Evolutionary conservation across 2,329 filamentous ascomycete genomes (phyloP).

Genomic region (Sporothrix pseudoabietina): DNA sequence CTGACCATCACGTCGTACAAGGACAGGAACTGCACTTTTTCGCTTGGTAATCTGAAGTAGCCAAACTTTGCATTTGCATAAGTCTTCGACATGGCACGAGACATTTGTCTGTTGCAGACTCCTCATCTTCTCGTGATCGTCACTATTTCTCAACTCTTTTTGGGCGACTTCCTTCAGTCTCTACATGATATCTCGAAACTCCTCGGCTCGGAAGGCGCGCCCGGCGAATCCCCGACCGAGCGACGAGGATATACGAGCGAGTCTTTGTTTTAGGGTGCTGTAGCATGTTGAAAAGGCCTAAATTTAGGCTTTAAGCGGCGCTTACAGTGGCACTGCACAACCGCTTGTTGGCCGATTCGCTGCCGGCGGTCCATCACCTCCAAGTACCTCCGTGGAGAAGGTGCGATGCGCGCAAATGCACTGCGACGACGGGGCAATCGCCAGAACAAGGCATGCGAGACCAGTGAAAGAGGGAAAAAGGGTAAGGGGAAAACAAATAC

Average conservation of each 20-base stretch:
- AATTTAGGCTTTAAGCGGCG: not conserved
- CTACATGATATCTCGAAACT: not conserved
- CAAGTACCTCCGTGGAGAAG: not conserved
- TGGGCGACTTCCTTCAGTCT: not conserved
- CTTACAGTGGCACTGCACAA: not conserved
- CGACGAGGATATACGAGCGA: slow-evolving; percentile 13
- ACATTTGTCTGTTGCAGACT: not conserved
- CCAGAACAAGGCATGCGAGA: not conserved
- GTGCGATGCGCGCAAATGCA: not conserved
- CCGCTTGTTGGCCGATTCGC: slow-evolving; percentile 20
- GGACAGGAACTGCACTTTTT: not conserved
- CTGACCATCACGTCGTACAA: not conserved
- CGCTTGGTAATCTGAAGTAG: not conserved
- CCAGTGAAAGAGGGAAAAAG: not conserved
- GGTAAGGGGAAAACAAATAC: not conserved
- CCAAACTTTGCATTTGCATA: not conserved
- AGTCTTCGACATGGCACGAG: not conserved
- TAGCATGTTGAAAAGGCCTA: not conserved
- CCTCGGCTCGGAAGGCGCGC: slow-evolving; percentile 22
- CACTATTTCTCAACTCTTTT: not conserved
- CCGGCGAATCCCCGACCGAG: slow-evolving; percentile 10
- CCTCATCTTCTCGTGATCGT: not conserved
- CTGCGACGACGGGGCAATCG: not conserved
- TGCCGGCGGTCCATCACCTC: not conserved
- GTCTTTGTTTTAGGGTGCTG: not conserved